Conservation (phyloP, 495 filamentous ascomycete species). For the Pyrenopolyporus hunteri region DNA sequence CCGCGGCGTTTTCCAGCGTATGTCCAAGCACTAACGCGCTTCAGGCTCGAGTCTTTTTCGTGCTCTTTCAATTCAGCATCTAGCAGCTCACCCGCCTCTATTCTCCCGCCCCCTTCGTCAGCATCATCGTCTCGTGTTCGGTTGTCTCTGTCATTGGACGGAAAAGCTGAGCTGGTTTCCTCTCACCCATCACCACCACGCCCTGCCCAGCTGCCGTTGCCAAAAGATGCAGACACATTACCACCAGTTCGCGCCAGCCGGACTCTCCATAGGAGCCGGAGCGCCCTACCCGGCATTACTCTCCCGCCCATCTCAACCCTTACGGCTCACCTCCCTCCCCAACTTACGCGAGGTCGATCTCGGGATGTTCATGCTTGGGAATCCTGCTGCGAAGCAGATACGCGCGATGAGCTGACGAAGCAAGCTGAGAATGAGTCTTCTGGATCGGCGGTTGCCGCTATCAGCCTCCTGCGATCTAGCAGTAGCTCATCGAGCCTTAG, state of each 20-base stretch:
- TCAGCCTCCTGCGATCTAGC: conserved; percentile 71
- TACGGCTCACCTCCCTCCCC: conserved; percentile 63
- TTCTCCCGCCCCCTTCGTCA: conserved; percentile 41
- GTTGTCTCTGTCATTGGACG: conserved; percentile 78
- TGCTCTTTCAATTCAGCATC: conserved; percentile 45
- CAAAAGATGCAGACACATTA: conserved; percentile 41
- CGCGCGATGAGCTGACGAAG: conserved; percentile 70
- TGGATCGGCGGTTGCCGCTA: conserved; percentile 73
- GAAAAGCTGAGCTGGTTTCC: conserved; percentile 78
- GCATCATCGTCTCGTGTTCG: conserved; percentile 57
- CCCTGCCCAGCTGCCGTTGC: conserved; percentile 35
- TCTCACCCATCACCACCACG: conserved; percentile 75
- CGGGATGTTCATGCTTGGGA: conserved; percentile 86
- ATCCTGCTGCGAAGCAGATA: conserved; percentile 75
- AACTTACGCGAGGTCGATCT: conserved; percentile 68
- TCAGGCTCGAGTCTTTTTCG: conserved; percentile 46
- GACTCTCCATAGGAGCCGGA: conserved; percentile 59
- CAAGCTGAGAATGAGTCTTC: conserved; percentile 74
- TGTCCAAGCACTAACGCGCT: conserved; percentile 4
- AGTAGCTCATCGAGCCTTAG: conserved; percentile 57
- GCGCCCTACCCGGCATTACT: conserved; percentile 55
- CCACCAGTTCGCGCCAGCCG: conserved; percentile 60
- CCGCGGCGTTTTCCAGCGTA: neutral
- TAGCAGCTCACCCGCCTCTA: conserved; percentile 33
- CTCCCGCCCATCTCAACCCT: conserved; percentile 61